Percentiles rank a stretch among this genome's conserved stretches.
phyloP scores from a whole-genome alignment of 73 alveolate species.

The Paramecium caudatum region DNA sequence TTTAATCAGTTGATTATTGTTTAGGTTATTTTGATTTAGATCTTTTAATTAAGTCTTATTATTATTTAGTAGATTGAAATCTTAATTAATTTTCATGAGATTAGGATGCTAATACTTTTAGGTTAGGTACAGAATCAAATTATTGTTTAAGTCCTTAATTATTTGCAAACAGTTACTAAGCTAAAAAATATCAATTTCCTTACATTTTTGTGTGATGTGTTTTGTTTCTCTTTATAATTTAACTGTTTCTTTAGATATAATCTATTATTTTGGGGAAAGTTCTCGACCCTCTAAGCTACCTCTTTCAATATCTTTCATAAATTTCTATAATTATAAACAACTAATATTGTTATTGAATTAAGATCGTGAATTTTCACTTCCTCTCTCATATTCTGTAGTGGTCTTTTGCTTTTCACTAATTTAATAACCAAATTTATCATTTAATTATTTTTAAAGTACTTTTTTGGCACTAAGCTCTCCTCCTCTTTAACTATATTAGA shows the following conservation, averaged over 20 bases:
- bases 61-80: neutral
- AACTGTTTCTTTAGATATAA: neutral
- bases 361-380: neutral
- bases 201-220: neutral
- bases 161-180: neutral
- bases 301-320: neutral
- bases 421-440: neutral
- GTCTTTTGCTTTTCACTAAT: slow-evolving; percentile 4
- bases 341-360: neutral
- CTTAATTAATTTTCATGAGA: neutral
- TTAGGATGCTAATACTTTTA: neutral
- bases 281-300: neutral
- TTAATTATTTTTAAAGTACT: neutral
- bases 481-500: neutral
- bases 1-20: slow-evolving; percentile 15
- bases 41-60: neutral
- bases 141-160: neutral
- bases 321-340: neutral
- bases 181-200: neutral
- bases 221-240: neutral
- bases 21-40: neutral
- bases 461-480: neutral
- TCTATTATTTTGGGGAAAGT: neutral
- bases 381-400: neutral
- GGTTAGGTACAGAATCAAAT: slow-evolving; percentile 39